Percentiles rank a stretch among this genome's conserved stretches.
These are phyloP conservation scores for Moringa oleifera DNA, from an alignment of 345 rosid genomes.

Conservation along the genomic window DNA sequence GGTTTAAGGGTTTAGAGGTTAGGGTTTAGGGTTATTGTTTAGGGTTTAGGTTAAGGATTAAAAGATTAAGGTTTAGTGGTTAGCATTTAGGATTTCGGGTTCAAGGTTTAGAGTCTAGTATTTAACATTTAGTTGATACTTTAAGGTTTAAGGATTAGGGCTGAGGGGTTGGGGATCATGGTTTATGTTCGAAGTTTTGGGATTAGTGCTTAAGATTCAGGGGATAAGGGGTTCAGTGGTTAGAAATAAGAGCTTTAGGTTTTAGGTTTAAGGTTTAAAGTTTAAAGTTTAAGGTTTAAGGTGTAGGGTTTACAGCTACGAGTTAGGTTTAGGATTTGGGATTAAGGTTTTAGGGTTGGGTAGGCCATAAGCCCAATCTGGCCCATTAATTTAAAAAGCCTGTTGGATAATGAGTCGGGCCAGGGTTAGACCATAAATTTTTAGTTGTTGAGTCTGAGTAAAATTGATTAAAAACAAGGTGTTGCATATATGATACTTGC, in stretches of 20 bases:
- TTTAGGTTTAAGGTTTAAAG: conserved; percentile 4
- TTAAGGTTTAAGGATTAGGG: conserved; percentile 5
- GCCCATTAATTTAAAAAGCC: no score
- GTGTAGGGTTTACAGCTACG: conserved; percentile 5
- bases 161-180: conserved; percentile 3
- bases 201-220: no score
- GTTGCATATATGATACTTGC: no score
- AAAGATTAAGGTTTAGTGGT: conserved; percentile 10
- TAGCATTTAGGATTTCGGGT: conserved; percentile 9
- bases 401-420: conserved; percentile 3
- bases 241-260: conserved; percentile 1
- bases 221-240: conserved; percentile 3
- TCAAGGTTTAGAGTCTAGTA: conserved; percentile 6
- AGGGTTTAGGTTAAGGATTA: conserved; percentile 9
- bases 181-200: conserved; percentile 4
- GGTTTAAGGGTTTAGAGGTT: no score
- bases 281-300: not conserved
- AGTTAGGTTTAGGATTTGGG: conserved; percentile 5
- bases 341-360: no score
- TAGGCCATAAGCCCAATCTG: no score
- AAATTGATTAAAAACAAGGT: no score
- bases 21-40: conserved; percentile 13
- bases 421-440: no score
- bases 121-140: no score
- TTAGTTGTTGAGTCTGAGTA: conserved; percentile 2